These are phyloP conservation scores for Citrus maxima DNA, from an alignment of 345 rosid species.

Conservation along the genomic window DNA sequence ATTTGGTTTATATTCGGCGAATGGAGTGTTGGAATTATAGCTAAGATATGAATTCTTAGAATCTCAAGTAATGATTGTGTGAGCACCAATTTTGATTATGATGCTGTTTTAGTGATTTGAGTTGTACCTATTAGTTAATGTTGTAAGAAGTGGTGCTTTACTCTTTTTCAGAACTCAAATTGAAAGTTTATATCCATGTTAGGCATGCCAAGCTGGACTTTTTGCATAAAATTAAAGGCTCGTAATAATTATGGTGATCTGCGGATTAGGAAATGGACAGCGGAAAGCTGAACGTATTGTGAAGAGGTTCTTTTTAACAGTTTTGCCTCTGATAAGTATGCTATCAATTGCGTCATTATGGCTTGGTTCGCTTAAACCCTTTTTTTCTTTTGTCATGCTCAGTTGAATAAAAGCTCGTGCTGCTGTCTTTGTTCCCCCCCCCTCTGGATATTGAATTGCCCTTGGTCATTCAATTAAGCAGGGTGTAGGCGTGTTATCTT, in stretches of 20 bases:
- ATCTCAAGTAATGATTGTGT: not conserved
- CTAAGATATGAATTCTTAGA: not conserved
- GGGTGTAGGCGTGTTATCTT: not conserved
- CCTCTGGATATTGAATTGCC: not conserved
- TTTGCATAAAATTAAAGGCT: not conserved
- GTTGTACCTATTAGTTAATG: not conserved
- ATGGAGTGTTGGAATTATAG: not conserved
- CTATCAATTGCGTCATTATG: not conserved
- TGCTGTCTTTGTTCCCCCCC: not conserved
- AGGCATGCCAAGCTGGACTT: conserved; percentile 2
- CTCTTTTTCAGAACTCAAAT: not conserved
- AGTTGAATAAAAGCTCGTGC: not conserved
- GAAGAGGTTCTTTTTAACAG: not conserved
- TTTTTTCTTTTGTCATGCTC: not conserved
- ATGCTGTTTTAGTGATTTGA: not conserved
- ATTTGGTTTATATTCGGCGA: not conserved
- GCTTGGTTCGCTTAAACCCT: not conserved
- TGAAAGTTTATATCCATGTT: not conserved
- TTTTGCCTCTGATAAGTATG: not conserved
- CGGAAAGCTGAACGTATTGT: not conserved
- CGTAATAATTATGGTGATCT: not conserved
- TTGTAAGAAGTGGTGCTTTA: not conserved
- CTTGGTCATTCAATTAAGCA: not conserved
- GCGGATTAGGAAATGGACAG: not conserved
- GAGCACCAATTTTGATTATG: not conserved